Conservation (phyloP, 305 asterid genomes). For the Fraxinus paxiana region DNA sequence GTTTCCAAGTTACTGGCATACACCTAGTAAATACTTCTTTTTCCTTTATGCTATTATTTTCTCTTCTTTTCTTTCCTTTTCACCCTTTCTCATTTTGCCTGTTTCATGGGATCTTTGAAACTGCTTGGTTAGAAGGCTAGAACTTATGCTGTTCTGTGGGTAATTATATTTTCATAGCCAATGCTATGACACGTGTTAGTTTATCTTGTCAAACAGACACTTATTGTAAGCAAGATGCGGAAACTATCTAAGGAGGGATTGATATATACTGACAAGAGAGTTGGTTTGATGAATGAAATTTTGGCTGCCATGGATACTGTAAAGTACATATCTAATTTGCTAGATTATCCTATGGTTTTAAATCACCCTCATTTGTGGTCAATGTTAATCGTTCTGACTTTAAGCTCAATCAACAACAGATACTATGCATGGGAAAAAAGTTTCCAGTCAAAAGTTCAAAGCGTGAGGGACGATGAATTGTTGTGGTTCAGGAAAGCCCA, state of each 20-base stretch:
- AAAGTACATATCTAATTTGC: constrained; percentile 49
- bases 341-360: constrained; percentile 1
- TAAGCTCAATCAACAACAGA: constrained; percentile 37
- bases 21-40: neutral
- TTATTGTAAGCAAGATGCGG: constrained; percentile 73
- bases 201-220: constrained; percentile 56
- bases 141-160: neutral
- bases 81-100: constrained; percentile 4
- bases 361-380: constrained; percentile 1
- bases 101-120: neutral
- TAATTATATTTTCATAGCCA: neutral
- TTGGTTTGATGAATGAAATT: constrained; percentile 86
- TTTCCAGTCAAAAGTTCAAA: constrained; percentile 66
- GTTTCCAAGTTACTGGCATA: neutral
- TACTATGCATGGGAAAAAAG: constrained; percentile 88
- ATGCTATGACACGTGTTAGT: constrained; percentile 8
- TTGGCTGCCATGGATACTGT: constrained; percentile 97
- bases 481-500: constrained; percentile 79
- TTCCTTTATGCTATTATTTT: constrained; percentile 1
- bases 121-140: neutral
- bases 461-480: constrained; percentile 65
- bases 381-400: constrained; percentile 20
- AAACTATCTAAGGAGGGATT: constrained; percentile 77
- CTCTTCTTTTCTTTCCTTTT: neutral
- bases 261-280: constrained; percentile 83